Evolutionary conservation across 1,284 basidiomycete species (phyloP), one percentile per base, ranked within the genome.

Genomic region (Papiliotrema fonsecae): DNA sequence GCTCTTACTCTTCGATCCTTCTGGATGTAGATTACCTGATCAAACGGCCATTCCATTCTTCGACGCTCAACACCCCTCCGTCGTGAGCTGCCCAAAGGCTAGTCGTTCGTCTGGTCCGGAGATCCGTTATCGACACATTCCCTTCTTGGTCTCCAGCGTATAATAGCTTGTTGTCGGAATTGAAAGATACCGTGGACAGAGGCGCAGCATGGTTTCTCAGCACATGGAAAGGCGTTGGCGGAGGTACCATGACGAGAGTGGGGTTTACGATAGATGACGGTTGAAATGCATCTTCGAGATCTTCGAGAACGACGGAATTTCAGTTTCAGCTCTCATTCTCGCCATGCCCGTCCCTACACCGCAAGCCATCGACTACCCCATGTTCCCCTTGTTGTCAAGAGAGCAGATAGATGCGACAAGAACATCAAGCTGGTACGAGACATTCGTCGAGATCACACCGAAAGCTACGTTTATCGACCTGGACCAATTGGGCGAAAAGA

Each of bases 381-480:
- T 42, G 14, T 49, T 49, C 35, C 47, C 47, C 3, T 22, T 13
- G 9, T 27, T 49, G 10, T 31, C 50, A 11, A 18, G 68, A 9
- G 62, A 74, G 14, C 78, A 84, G 64, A 76, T 90, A 47, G 77
- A 88, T 43, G 77, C 82, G 1, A 88, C 88, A 61, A 86, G 90
- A 55, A 90, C 92, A 63, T 90, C 88, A 2, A 79, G 82, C 2
- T 97, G 93, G 93, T 91, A 92, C 64, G 82, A 87, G 2, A 70
- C 67, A 6, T 93, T 91, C 68, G 77, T 82, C 21, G 75, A 77
- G 18, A 65, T 83, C 36, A 86, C 83, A 35, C 85, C 90, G 55
- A 87, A 84, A 64, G 86, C 88, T 1, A 87, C 82, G 1, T 74
- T 94, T 47, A 82, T 97, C 56, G 80, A 81, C 41, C 83, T 87